phyloP scores from a whole-genome alignment of 257 asterid genomes.

The Petunia axillaris region DNA sequence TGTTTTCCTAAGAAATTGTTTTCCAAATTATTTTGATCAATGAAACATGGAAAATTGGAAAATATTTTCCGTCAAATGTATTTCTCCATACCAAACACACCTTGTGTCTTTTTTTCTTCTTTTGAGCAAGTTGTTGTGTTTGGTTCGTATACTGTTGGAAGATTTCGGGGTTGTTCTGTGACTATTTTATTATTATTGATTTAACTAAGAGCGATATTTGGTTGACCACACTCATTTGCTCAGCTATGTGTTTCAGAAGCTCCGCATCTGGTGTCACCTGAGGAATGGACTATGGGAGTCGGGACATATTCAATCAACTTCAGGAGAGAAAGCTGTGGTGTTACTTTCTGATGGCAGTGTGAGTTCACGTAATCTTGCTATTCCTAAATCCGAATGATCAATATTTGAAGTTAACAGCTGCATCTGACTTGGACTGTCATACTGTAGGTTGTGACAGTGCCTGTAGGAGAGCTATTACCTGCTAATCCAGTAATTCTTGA shows the following conservation, averaged over 20 bases:
- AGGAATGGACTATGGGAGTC: constrained; percentile 64
- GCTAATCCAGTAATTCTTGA: constrained; percentile 91
- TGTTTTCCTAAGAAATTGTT: no score
- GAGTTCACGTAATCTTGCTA: constrained; percentile 42
- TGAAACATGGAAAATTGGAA: no score
- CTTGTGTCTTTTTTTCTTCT: no score
- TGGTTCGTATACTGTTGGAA: not conserved
- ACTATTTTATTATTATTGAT: not conserved
- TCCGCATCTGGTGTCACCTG: constrained; percentile 75
- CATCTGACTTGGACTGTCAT: constrained; percentile 29
- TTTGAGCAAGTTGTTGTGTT: not conserved
- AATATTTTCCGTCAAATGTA: no score
- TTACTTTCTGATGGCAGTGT: constrained; percentile 68
- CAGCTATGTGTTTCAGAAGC: constrained; percentile 58
- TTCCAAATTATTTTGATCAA: no score
- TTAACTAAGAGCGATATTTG: constrained; percentile 22
- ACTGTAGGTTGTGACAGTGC: constrained; percentile 63
- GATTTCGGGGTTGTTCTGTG: not conserved
- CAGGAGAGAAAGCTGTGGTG: constrained; percentile 73
- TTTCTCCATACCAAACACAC: no score
- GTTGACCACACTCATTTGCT: constrained; percentile 24
- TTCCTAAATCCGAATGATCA: constrained; percentile 22
- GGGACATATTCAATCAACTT: constrained; percentile 74
- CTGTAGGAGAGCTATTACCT: constrained; percentile 65
- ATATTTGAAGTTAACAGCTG: not conserved